Base-by-base conservation (phyloP, 805 yeast species). In the Metschnikowia sp. region DNA sequence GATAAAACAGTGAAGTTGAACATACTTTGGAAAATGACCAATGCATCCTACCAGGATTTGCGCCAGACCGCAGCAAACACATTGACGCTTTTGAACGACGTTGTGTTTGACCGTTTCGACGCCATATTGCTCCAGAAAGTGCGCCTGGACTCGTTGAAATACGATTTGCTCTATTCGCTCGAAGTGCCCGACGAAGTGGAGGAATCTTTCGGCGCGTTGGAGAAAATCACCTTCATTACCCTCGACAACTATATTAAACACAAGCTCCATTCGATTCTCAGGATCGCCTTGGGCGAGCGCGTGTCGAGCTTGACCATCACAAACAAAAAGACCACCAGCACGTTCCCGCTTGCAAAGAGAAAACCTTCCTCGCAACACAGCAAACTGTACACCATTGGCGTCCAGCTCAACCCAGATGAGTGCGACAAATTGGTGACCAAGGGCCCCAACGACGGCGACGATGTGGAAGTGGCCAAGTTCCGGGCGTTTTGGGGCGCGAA, bases 401-500 rank as follows among this genome's bases (percentile, higher is more conserved):
- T 92, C 10, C 68, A 79, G 38, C 74, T 89, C 10, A 82, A 91
- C 59, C 74, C 94, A 6, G 78, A 76, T 8, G 88, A 85, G 59
- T 75, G 85, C 51, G 97, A 90, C 56, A 86, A 84, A 65, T 68
- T 88, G 39, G 88, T 94, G 1, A 88, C 96, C 1, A 88, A 82
- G 59, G 97, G 97, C 2, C 97, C 98, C 9, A 68, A 73, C 34
- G 63, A 59, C 39, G 73, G 72, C 11, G 79, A 79, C 35, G 75
- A 78, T 35, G 86, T 81, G 31, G 69, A 70, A 36, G 82, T 76
- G 12, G 70, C 78, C 7, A 74, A 77, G 45, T 94, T 94, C 70
- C 80, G 86, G 55, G 69, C 79, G 6, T 91, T 94, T 61, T 94
- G 99, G 99, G 97, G 97, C 10, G 61, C 78, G 9, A 84, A 81